Evolutionary conservation across 2,329 filamentous ascomycete species (phyloP).

Genomic region (Tothia fuscella): DNA sequence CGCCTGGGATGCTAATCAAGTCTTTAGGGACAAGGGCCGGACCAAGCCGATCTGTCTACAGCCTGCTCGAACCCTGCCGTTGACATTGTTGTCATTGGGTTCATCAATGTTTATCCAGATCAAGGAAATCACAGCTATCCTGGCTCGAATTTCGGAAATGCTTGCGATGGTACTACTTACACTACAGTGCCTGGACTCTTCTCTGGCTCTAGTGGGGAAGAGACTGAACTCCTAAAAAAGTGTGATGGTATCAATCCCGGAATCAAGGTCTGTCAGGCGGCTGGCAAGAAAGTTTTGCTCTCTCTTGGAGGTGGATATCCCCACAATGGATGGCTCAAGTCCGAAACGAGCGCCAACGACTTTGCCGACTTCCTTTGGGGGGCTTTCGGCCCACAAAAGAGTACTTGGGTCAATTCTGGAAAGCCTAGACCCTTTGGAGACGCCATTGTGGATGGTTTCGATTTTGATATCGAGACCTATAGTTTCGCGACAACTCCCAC

Average conservation of each 20-base stretch:
- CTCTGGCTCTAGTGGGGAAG: slow-evolving; percentile 18
- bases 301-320: slow-evolving; percentile 35
- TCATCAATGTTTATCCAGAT: slow-evolving; percentile 43
- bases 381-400: slow-evolving; percentile 34
- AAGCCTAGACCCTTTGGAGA: slow-evolving; percentile 37
- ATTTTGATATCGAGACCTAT: slow-evolving; percentile 35
- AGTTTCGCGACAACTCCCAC: background rate
- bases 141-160: slow-evolving; percentile 44
- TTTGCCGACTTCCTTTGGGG: slow-evolving; percentile 40
- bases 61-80: slow-evolving; percentile 40
- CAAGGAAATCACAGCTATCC: slow-evolving; percentile 34
- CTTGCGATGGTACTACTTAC: slow-evolving; percentile 33
- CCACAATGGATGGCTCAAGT: slow-evolving; percentile 23
- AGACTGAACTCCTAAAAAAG: slow-evolving; percentile 29
- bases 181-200: too few species aligned
- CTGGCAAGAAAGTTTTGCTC: slow-evolving; percentile 27
- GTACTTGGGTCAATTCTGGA: slow-evolving; percentile 19
- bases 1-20: background rate
- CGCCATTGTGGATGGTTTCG: slow-evolving; percentile 38
- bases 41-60: slow-evolving; percentile 35
- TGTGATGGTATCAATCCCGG: slow-evolving; percentile 31
- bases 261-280: slow-evolving; percentile 21
- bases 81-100: slow-evolving; percentile 45
- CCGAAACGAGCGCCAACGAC: slow-evolving; percentile 26
- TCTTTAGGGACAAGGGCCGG: slow-evolving; percentile 31